Percentiles rank a stretch among this genome's conserved stretches.
Evolutionary conservation across 2,329 filamentous ascomycete genomes (phyloP).

Genomic region (Talaromyces sp.): DNA sequence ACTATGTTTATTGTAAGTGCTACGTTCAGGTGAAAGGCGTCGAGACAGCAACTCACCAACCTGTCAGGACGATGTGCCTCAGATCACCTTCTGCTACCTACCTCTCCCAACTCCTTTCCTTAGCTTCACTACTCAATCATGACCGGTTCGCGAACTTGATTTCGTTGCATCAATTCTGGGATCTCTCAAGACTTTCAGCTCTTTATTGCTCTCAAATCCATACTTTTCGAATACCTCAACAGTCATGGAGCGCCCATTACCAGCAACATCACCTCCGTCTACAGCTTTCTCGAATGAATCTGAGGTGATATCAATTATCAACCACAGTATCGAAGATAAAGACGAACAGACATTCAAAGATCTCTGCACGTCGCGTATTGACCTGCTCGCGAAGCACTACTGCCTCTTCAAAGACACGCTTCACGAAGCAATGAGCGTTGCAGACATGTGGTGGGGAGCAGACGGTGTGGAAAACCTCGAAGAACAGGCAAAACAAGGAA

Average conservation of each 20-base stretch:
- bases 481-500: not conserved
- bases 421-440: not conserved
- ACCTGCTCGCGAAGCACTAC: not conserved
- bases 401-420: not conserved
- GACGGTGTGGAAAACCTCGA: not conserved
- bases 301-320: not conserved
- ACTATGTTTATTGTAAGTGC: not conserved
- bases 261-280: not conserved
- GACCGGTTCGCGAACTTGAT: not conserved
- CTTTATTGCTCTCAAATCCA: not conserved
- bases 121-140: not conserved
- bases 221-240: not conserved
- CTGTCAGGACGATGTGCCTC: not conserved
- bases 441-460: conserved; percentile 9
- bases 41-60: not conserved
- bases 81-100: not conserved
- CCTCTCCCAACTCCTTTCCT: not conserved
- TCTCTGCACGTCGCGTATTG: conserved; percentile 3
- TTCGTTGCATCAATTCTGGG: not conserved
- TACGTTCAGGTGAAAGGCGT: not conserved
- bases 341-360: not conserved
- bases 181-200: not conserved
- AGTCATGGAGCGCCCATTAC: not conserved
- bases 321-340: conserved; percentile 1
- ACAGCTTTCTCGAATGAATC: not conserved